Percentiles rank a stretch among this genome's conserved stretches.
Evolutionary conservation across 2,329 filamentous ascomycete genomes (phyloP).

Genomic region (Beauveria sp.): DNA sequence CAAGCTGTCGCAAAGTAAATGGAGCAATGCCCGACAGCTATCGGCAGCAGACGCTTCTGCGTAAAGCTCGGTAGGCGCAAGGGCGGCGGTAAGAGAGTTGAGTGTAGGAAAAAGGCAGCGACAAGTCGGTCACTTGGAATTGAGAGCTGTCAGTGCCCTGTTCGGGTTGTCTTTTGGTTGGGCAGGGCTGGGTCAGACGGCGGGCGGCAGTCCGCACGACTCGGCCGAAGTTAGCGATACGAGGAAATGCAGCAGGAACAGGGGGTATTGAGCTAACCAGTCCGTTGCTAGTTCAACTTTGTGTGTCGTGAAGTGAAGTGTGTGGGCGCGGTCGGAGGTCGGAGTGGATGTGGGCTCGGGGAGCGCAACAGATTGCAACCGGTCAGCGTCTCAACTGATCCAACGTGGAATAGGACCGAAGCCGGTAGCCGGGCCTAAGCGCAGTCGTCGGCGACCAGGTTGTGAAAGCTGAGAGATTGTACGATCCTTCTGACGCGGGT

Average conservation of each 20-base stretch:
- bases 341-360: background rate
- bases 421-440: background rate
- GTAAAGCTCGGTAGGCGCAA: background rate
- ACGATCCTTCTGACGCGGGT: background rate
- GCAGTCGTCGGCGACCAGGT: background rate
- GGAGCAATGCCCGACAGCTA: background rate
- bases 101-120: background rate
- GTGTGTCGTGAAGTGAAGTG: background rate
- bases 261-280: background rate
- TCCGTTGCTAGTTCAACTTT: background rate
- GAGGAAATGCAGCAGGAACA: background rate
- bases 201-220: background rate
- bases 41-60: background rate
- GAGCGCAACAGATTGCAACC: background rate
- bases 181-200: slow-evolving; percentile 3
- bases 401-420: background rate
- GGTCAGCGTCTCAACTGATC: background rate
- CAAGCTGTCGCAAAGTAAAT: background rate
- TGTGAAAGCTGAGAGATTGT: background rate
- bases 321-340: background rate
- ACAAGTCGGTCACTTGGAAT: background rate
- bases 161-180: slow-evolving; percentile 2
- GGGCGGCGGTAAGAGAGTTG: background rate
- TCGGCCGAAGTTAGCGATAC: slow-evolving; percentile 1
- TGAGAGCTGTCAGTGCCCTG: background rate